Conservation (phyloP, 108 stramenopile species). For the Halocafeteria seosinensis region DNA sequence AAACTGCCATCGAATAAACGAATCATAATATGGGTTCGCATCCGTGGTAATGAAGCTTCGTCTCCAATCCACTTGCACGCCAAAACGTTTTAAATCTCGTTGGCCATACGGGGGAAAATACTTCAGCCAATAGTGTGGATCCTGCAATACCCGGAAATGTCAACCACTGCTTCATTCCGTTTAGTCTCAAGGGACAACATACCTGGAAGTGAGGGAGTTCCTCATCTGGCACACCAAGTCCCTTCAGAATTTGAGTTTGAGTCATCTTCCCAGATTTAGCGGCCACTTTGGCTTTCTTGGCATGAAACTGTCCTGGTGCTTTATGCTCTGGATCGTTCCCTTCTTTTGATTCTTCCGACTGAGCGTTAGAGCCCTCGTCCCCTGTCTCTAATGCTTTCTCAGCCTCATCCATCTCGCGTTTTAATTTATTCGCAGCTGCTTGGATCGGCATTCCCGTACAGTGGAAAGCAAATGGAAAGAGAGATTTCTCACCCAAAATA, state of each 20-base stretch:
- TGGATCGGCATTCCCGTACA: constrained; percentile 99
- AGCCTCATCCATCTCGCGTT: constrained; percentile 71
- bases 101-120: constrained; percentile 90
- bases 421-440: constrained; percentile 94
- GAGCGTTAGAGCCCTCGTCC: constrained; percentile 49
- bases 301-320: constrained; percentile 33
- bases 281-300: constrained; percentile 69
- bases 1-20: constrained; percentile 88
- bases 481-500: constrained; percentile 71
- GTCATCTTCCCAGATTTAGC: constrained; percentile 61
- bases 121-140: constrained; percentile 73
- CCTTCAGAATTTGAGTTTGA: constrained; percentile 8
- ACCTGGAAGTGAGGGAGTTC: constrained; percentile 23
- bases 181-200: not conserved
- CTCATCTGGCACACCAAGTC: constrained; percentile 22
- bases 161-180: too few relatives aligned
- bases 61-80: constrained; percentile 80
- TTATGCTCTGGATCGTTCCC: constrained; percentile 22
- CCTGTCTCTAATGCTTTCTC: constrained; percentile 77
- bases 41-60: constrained; percentile 89
- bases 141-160: constrained; percentile 39
- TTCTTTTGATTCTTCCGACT: constrained; percentile 37
- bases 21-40: constrained; percentile 88
- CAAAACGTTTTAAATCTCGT: constrained; percentile 68
- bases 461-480: constrained; percentile 96